Percentiles rank a stretch among this genome's conserved stretches.
Conservation (phyloP, 2,329 filamentous ascomycete genomes). For the Salinomyces thailandicus region DNA sequence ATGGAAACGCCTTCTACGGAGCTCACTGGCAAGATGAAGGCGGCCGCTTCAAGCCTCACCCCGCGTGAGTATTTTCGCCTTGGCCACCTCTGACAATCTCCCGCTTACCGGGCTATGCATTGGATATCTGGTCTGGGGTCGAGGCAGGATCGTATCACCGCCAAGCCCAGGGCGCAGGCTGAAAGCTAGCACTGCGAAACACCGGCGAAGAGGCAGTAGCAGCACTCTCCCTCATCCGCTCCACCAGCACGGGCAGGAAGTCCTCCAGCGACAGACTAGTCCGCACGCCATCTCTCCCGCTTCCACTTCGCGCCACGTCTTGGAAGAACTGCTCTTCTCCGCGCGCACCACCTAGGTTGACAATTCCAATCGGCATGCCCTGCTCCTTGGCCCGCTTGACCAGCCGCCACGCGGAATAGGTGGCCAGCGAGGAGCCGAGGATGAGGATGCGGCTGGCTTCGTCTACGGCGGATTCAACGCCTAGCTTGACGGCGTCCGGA, state of each 20-base stretch:
- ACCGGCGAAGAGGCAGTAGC: not conserved
- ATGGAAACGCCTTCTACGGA: too few relatives aligned
- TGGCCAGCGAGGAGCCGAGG: constrained; percentile 81
- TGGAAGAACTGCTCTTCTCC: constrained; percentile 65
- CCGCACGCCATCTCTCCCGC: constrained; percentile 30
- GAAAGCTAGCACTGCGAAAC: constrained; percentile 1
- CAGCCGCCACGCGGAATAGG: constrained; percentile 87
- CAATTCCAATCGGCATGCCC: constrained; percentile 73
- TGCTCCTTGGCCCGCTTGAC: constrained; percentile 73
- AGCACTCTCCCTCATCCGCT: constrained; percentile 5
- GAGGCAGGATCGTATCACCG: too few relatives aligned
- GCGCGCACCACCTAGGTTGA: constrained; percentile 78
- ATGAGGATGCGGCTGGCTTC: constrained; percentile 64
- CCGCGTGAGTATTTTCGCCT: too few relatives aligned
- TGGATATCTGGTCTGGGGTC: too few relatives aligned
- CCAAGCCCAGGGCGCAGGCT: constrained; percentile 4
- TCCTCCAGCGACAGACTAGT: constrained; percentile 31
- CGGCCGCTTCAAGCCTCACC: too few relatives aligned
- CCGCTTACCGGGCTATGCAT: too few relatives aligned
- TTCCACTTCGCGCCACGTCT: constrained; percentile 38
- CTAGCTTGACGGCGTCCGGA: constrained; percentile 53
- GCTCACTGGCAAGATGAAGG: too few relatives aligned
- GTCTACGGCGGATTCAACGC: constrained; percentile 72
- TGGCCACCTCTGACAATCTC: too few relatives aligned
- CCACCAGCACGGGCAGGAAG: constrained; percentile 28